Conservation (phyloP, 257 asterid species). For the Primulina eburnea region DNA sequence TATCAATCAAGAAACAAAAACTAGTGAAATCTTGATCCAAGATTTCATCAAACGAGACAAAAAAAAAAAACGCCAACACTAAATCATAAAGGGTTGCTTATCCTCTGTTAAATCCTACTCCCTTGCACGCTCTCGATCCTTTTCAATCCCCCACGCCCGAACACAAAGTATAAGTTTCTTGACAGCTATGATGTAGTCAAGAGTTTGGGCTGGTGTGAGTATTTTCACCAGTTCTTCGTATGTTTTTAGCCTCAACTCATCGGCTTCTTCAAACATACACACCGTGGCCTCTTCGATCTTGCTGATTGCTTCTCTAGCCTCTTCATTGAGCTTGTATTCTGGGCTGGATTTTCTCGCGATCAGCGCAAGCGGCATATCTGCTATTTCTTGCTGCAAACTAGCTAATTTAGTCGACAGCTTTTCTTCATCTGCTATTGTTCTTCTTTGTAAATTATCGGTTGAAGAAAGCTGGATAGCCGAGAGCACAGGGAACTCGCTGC, state of each 20-base stretch:
- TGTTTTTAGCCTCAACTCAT: conserved; percentile 20
- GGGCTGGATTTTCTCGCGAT: conserved; percentile 16
- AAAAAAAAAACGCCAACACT: too few relatives aligned
- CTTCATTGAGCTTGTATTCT: neutral
- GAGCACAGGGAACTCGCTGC: conserved; percentile 18
- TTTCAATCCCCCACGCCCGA: conserved; percentile 18
- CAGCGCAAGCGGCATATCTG: conserved; percentile 22
- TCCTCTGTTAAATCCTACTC: neutral
- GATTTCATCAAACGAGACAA: too few relatives aligned
- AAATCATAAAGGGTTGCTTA: too few relatives aligned
- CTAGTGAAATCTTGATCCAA: too few relatives aligned
- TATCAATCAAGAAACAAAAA: too few relatives aligned
- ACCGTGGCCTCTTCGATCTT: conserved; percentile 18
- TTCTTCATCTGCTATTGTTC: conserved; percentile 23
- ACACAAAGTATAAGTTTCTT: conserved; percentile 25
- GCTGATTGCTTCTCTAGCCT: neutral
- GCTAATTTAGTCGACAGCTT: conserved; percentile 22
- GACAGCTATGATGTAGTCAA: conserved; percentile 22
- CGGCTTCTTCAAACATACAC: conserved; percentile 19
- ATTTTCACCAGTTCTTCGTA: conserved; percentile 7
- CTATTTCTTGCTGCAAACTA: conserved; percentile 22
- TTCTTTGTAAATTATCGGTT: conserved; percentile 24
- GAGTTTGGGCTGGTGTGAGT: conserved; percentile 17
- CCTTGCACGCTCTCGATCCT: conserved; percentile 13
- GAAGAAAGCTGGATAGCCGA: conserved; percentile 15